Base-by-base conservation (phyloP, 2,329 filamentous ascomycete species). In the Penicillium psychrosexuale region DNA sequence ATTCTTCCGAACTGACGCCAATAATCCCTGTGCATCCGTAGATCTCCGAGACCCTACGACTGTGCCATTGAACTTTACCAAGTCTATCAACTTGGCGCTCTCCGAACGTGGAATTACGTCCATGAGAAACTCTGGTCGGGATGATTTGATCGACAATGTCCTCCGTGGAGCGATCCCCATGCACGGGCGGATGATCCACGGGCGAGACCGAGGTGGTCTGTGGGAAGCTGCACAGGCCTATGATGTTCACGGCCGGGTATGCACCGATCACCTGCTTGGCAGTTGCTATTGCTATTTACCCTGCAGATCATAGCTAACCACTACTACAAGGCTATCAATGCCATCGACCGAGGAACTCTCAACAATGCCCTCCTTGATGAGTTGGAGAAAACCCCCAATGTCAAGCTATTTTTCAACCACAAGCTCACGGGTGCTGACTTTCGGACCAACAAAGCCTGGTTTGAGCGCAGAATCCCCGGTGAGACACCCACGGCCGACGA, bases 1-100 rank as follows among this genome's bases (percentile, higher is more conserved):
- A 55, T 54, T 46, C 28, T 51, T 33, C 57, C 59, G 56, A 53
- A 46, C 38, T 33, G 56, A 59, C 52, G 40, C 46, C 55, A 53
- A 56, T 55, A 58, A 56, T 58, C 50, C 45, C n/a, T 42, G 43
- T 28, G 39, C 49, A 27, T 64, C 61, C 55, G 47, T 61, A 97
- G 94, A 99, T 77, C 85, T 97, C 46, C 86, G 94, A 38, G 86
- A 95, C 70, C 86, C 89, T 2, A 82, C 84, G 2, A 96, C 90
- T 0, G 85, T 86, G 30, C 92, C 93, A 3, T 80, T 97, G 58
- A 97, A 97, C 74, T 97, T 97, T 70, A 96, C 92, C 57, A 96
- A 91, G 72, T 97, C 94, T n/a, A 99, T 99, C 78, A 99, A 99
- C 69, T 78, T 99, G 52, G 93, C 94, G 22, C 80, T 99, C 0